Evolutionary conservation across 805 yeast species (phyloP).

Genomic region (Myxozyma vanderwaltii): DNA sequence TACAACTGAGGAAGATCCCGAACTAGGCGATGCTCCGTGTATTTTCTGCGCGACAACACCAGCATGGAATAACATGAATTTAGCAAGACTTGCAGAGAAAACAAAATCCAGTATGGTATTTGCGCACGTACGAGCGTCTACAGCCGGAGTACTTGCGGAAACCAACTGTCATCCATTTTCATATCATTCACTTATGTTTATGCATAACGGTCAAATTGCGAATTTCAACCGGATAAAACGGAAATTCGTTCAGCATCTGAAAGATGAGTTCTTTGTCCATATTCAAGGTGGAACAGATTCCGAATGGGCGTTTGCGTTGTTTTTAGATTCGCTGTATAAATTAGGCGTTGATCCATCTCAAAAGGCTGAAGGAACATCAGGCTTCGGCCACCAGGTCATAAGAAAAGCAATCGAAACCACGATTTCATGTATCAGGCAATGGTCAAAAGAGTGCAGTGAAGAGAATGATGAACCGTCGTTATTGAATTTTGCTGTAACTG

Average conservation of each 20-base stretch:
- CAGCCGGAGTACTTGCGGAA: slow-evolving; percentile 90
- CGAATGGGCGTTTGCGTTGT: slow-evolving; percentile 91
- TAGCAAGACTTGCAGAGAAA: slow-evolving; percentile 82
- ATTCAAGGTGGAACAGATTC: slow-evolving; percentile 96
- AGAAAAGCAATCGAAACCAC: slow-evolving; percentile 72
- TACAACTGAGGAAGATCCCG: slow-evolving; percentile 53
- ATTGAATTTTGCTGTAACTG: slow-evolving; percentile 92
- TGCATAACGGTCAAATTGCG: slow-evolving; percentile 90
- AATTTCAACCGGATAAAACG: slow-evolving; percentile 65
- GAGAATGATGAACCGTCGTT: slow-evolving; percentile 69
- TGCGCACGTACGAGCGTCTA: slow-evolving; percentile 95
- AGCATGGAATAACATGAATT: slow-evolving; percentile 94
- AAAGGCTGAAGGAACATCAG: slow-evolving; percentile 48
- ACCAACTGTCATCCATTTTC: slow-evolving; percentile 97
- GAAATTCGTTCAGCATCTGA: slow-evolving; percentile 65
- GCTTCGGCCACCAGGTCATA: slow-evolving; percentile 51
- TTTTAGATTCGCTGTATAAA: slow-evolving; percentile 70
- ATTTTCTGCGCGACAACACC: slow-evolving; percentile 95
- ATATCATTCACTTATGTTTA: slow-evolving; percentile 83
- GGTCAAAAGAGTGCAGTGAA: slow-evolving; percentile 66
- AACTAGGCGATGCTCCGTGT: slow-evolving; percentile 75
- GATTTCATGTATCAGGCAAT: slow-evolving; percentile 70
- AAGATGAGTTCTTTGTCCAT: slow-evolving; percentile 74
- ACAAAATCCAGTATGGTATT: slow-evolving; percentile 82
- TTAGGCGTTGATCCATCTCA: slow-evolving; percentile 72